Percentiles rank a stretch among this genome's conserved stretches.
Evolutionary conservation across 257 asterid species (phyloP).

Genomic region (Solanum medicagineum): DNA sequence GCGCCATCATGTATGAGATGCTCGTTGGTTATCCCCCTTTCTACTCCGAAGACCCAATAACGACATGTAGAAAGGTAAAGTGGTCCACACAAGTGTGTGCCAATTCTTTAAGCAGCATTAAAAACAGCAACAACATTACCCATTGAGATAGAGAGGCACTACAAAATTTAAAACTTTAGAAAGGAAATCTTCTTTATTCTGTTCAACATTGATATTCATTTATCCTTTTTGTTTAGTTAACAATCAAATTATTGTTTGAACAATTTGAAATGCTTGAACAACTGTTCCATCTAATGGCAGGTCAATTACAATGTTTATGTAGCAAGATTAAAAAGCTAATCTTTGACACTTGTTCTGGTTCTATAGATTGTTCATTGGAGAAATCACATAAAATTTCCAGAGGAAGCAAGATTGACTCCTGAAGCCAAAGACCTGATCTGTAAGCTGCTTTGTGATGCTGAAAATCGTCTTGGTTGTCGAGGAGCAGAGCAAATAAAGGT

Average conservation of each 20-base stretch:
- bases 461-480: constrained; percentile 48
- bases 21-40: constrained; percentile 90
- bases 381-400: constrained; percentile 52
- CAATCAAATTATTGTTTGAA: background rate
- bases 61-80: constrained; percentile 79
- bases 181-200: background rate
- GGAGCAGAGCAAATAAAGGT: constrained; percentile 82
- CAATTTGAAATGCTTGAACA: background rate
- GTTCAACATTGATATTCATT: background rate
- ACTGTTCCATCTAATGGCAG: background rate
- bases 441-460: constrained; percentile 51
- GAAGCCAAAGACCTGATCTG: constrained; percentile 67
- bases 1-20: constrained; percentile 90
- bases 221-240: background rate
- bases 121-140: background rate
- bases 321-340: background rate
- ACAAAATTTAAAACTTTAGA: background rate
- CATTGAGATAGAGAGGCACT: background rate
- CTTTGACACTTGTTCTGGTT: background rate
- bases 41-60: constrained; percentile 70
- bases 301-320: background rate
- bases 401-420: constrained; percentile 42
- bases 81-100: background rate
- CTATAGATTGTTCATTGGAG: constrained; percentile 71
- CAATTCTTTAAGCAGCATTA: background rate